A percentile compares a stretch with the other conserved stretches of the same genome.
Conservation (phyloP, 2,329 filamentous ascomycete species). For the Colletotrichum paranaense region DNA sequence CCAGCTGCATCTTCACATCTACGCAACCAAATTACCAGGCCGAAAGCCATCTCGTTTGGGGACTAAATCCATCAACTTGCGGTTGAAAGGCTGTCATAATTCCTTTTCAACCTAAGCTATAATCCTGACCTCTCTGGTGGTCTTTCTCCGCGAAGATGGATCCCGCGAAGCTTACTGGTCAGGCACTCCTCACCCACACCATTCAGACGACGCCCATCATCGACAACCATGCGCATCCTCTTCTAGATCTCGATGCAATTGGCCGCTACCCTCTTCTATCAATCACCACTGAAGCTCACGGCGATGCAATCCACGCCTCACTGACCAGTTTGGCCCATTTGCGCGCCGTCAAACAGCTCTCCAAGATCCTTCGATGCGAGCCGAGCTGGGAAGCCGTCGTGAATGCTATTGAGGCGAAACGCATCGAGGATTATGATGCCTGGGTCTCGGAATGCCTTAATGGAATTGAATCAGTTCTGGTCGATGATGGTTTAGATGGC, state of each 20-base stretch:
- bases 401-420: constrained; percentile 54
- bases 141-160: constrained; percentile 33
- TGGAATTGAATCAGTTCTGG: constrained; percentile 78
- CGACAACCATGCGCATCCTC: constrained; percentile 79
- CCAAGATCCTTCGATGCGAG: constrained; percentile 71
- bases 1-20: constrained; percentile 12
- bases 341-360: constrained; percentile 76
- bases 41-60: background rate
- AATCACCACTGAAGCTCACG: constrained; percentile 79
- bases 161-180: constrained; percentile 36
- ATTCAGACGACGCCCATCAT: constrained; percentile 72
- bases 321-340: constrained; percentile 74
- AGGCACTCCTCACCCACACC: constrained; percentile 45
- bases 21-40: background rate
- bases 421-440: constrained; percentile 58
- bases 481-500: constrained; percentile 78
- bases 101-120: background rate
- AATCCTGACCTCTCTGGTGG: constrained; percentile 7
- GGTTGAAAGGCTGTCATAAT: constrained; percentile 19
- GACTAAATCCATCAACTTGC: constrained; percentile 14
- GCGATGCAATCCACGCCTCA: constrained; percentile 72
- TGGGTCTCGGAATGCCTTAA: constrained; percentile 74
- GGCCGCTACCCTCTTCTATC: constrained; percentile 62
- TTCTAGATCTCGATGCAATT: constrained; percentile 65
- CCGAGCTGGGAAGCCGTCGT: constrained; percentile 69